Conservation (phyloP, 2,329 filamentous ascomycete genomes). For the Ampelomyces quisqualis region DNA sequence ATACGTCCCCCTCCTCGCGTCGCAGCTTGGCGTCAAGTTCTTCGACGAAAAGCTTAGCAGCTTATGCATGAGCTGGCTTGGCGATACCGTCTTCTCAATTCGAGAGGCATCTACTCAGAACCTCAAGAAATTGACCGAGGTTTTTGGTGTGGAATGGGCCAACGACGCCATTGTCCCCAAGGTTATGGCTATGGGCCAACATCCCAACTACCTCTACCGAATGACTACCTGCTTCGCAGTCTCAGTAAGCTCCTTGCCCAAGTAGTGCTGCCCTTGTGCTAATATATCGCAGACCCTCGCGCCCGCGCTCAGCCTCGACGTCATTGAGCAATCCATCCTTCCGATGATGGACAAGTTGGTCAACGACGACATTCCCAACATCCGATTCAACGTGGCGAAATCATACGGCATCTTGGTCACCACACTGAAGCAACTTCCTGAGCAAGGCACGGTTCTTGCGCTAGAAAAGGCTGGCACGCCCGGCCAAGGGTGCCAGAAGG, state of each 20-base stretch:
- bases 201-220: slow-evolving; percentile 97
- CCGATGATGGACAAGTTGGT: slow-evolving; percentile 96
- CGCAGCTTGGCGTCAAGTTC: slow-evolving; percentile 93
- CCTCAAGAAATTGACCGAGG: slow-evolving; percentile 96
- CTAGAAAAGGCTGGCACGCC: slow-evolving; percentile 73
- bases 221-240: slow-evolving; percentile 99
- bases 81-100: slow-evolving; percentile 98
- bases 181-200: slow-evolving; percentile 96
- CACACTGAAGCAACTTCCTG: slow-evolving; percentile 87
- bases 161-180: slow-evolving; percentile 97
- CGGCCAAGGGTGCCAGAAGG: slow-evolving; percentile 64
- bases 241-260: slow-evolving; percentile 65
- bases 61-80: slow-evolving; percentile 97
- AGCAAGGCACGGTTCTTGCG: slow-evolving; percentile 80
- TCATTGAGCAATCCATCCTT: slow-evolving; percentile 89
- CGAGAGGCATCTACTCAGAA: slow-evolving; percentile 96
- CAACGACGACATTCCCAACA: slow-evolving; percentile 94
- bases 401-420: slow-evolving; percentile 89
- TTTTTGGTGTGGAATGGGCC: slow-evolving; percentile 97
- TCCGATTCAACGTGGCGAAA: slow-evolving; percentile 99
- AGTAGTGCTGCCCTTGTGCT: slow-evolving; percentile 6
- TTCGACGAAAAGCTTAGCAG: slow-evolving; percentile 96
- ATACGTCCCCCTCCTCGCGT: slow-evolving; percentile 94
- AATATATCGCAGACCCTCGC: slow-evolving; percentile 73
- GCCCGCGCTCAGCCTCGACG: slow-evolving; percentile 86